Percentiles rank a stretch among this genome's conserved stretches.
phyloP scores from a whole-genome alignment of 2,329 filamentous ascomycete species.

The Magnaporthiopsis rhizophila region DNA sequence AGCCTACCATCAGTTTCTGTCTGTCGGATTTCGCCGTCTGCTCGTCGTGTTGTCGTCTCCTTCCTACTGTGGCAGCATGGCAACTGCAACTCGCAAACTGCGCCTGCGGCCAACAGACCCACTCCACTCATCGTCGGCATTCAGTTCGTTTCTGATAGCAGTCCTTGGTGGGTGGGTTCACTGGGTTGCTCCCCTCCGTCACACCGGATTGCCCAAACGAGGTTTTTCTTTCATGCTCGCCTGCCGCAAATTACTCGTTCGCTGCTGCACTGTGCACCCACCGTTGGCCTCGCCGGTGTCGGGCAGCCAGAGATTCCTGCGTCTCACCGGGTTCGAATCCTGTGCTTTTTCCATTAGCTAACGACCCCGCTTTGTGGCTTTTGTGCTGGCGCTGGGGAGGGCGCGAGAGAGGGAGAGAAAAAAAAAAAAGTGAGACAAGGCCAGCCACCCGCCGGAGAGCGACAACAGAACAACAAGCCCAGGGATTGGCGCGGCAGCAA shows the following conservation, averaged over 20 bases:
- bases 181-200: not conserved
- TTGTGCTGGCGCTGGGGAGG: no score
- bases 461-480: not conserved
- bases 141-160: not conserved
- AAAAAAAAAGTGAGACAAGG: not conserved
- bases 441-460: no score
- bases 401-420: not conserved
- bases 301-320: no score
- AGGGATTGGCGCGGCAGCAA: not conserved
- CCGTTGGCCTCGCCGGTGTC: not conserved
- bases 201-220: no score
- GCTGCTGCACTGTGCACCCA: no score
- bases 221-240: no score
- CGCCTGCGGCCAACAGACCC: no score
- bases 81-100: not conserved
- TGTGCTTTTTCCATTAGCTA: not conserved
- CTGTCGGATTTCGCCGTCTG: not conserved
- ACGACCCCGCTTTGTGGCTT: not conserved
- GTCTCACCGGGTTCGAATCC: not conserved
- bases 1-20: not conserved
- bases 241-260: no score
- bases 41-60: no score
- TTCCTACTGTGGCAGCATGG: no score
- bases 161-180: not conserved
- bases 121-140: not conserved